phyloP scores from a whole-genome alignment of 163 green algal species.

The Chlamydomonas reinhardtii region DNA sequence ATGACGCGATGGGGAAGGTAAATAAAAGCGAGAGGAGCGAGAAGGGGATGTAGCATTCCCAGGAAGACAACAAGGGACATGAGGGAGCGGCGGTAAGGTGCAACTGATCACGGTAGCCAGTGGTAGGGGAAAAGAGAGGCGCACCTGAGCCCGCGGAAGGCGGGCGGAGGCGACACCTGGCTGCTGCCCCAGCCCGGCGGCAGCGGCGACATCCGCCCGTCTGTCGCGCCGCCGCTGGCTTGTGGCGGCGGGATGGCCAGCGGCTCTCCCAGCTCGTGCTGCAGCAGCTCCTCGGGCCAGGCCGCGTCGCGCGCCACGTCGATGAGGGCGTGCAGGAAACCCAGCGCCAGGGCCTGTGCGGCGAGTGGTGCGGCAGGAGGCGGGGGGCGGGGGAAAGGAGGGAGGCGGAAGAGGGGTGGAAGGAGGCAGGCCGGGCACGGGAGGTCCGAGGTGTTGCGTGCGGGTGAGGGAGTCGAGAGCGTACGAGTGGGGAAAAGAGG shows the following conservation, averaged over 20 bases:
- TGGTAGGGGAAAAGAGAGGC: too few species aligned
- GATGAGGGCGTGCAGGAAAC: constrained; percentile 34
- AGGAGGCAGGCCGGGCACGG: too few species aligned
- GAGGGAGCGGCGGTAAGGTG: too few species aligned
- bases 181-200: neutral
- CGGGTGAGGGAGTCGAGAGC: too few species aligned
- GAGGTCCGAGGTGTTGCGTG: too few species aligned
- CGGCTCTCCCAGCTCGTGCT: constrained; percentile 32
- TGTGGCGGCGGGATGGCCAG: neutral
- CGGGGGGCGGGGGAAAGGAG: neutral
- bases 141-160: constrained; percentile 29
- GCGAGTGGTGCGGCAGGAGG: neutral
- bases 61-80: too few species aligned
- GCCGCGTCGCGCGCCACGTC: constrained; percentile 15
- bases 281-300: constrained; percentile 30
- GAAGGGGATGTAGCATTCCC: too few species aligned
- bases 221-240: neutral
- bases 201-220: neutral
- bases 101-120: too few species aligned
- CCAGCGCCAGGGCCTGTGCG: constrained; percentile 30
- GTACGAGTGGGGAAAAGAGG: neutral
- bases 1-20: too few species aligned
- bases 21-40: neutral
- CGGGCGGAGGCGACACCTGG: neutral
- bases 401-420: too few species aligned